Evolutionary conservation across 441 rosid genomes (phyloP).

Genomic region (Francoa sonchifolia): DNA sequence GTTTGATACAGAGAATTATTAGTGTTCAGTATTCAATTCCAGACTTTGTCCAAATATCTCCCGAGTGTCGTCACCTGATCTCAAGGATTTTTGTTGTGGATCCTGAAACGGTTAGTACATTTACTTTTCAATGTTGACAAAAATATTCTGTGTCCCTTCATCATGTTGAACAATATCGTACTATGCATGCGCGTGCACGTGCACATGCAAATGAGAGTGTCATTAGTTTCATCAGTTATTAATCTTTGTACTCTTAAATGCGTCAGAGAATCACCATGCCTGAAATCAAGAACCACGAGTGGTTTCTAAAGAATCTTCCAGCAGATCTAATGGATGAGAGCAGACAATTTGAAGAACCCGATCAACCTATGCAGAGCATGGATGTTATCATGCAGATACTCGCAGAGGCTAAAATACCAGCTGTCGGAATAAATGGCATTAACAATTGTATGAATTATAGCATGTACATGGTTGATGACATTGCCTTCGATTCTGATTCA

Average conservation of each 20-base stretch:
- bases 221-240: neutral
- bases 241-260: slow-evolving; percentile 6
- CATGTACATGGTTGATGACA: slow-evolving; percentile 46
- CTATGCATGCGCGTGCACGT: no score
- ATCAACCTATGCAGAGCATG: slow-evolving; percentile 50
- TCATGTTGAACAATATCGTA: no score
- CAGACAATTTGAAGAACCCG: slow-evolving; percentile 41
- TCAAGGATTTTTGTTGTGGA: slow-evolving; percentile 46
- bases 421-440: slow-evolving; percentile 25
- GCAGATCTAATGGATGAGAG: slow-evolving; percentile 42
- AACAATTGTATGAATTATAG: slow-evolving; percentile 27
- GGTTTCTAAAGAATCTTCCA: slow-evolving; percentile 66
- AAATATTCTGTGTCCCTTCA: no score
- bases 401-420: slow-evolving; percentile 54
- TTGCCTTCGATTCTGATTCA: slow-evolving; percentile 48
- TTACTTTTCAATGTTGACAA: no score
- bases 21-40: slow-evolving; percentile 39
- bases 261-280: slow-evolving; percentile 53
- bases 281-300: slow-evolving; percentile 40
- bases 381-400: slow-evolving; percentile 59
- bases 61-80: slow-evolving; percentile 40
- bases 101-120: slow-evolving; percentile 55
- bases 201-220: no score
- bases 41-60: slow-evolving; percentile 29
- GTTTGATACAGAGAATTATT: slow-evolving; percentile 32